Evolutionary conservation across 257 asterid species (phyloP).

Genomic region (Voacanga thouarsii): DNA sequence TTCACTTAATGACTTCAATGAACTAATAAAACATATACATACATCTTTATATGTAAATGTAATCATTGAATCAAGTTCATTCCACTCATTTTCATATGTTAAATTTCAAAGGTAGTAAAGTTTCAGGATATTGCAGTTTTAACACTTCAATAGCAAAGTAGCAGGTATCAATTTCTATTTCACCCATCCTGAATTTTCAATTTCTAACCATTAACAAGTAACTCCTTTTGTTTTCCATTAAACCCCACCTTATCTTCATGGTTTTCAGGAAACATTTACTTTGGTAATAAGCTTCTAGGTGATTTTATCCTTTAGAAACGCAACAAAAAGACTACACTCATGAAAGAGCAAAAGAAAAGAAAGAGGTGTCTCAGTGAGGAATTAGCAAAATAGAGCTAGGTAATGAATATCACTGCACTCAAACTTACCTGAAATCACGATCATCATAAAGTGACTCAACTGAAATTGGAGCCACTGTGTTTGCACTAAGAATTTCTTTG

Average conservation of each 20-base stretch:
- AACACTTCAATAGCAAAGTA: neutral
- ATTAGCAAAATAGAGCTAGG: neutral
- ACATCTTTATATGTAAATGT: neutral
- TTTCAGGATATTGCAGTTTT: neutral
- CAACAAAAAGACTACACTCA: neutral
- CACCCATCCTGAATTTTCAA: neutral
- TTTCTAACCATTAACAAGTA: neutral
- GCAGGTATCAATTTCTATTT: neutral
- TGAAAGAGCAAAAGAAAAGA: neutral
- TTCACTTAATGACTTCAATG: neutral
- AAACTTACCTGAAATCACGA: slow-evolving; percentile 81
- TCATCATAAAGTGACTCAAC: slow-evolving; percentile 92
- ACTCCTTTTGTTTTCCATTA: neutral
- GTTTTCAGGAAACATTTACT: neutral
- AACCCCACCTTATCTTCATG: neutral
- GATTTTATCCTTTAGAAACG: neutral
- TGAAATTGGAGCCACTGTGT: slow-evolving; percentile 85
- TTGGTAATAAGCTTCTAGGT: neutral
- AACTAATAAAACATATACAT: neutral
- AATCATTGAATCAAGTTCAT: neutral
- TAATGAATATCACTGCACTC: neutral
- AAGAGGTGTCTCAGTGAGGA: neutral
- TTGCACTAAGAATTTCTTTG: slow-evolving; percentile 96
- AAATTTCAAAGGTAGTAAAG: too few relatives aligned
- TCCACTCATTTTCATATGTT: neutral